Percentiles rank a stretch among this genome's conserved stretches.
These are phyloP conservation scores for Bathelium albidoporum DNA, from an alignment of 495 filamentous ascomycete genomes.

Conservation along the genomic window DNA sequence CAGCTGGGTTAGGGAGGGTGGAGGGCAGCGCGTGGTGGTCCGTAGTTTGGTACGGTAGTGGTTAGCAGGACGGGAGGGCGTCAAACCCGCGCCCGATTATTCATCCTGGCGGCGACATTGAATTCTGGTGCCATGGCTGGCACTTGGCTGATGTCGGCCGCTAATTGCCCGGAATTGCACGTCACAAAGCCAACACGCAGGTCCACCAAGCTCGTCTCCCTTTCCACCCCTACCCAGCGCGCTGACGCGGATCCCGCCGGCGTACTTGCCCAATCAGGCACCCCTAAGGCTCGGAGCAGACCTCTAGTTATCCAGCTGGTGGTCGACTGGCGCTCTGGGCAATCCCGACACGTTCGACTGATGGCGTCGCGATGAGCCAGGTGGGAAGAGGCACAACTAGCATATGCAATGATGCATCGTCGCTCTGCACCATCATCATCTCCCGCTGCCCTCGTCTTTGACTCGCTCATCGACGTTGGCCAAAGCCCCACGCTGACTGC, in stretches of 20 bases:
- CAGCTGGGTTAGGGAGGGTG: not conserved
- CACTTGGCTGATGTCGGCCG: not conserved
- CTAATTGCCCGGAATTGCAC: not conserved
- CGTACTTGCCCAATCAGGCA: not conserved
- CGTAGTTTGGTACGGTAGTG: not conserved
- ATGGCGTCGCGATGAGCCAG: not conserved
- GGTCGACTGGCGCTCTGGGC: not conserved
- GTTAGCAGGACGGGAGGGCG: not conserved
- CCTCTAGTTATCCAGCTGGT: not conserved
- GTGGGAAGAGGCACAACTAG: not conserved
- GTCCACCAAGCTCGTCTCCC: not conserved
- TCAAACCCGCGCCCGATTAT: not conserved
- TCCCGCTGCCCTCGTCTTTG: not conserved
- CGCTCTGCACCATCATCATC: not conserved
- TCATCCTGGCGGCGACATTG: not conserved
- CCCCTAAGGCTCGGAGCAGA: not conserved
- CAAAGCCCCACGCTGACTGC: not conserved
- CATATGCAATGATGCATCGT: not conserved
- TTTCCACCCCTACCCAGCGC: not conserved
- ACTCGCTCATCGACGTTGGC: not conserved
- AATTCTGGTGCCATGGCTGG: not conserved
- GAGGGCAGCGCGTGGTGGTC: too few relatives aligned
- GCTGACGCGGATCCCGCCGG: constrained; percentile 5
- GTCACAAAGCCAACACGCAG: not conserved
- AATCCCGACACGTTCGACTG: not conserved